Base-by-base conservation (phyloP, 1,284 basidiomycete species). In the Boletellus deceptivus region DNA sequence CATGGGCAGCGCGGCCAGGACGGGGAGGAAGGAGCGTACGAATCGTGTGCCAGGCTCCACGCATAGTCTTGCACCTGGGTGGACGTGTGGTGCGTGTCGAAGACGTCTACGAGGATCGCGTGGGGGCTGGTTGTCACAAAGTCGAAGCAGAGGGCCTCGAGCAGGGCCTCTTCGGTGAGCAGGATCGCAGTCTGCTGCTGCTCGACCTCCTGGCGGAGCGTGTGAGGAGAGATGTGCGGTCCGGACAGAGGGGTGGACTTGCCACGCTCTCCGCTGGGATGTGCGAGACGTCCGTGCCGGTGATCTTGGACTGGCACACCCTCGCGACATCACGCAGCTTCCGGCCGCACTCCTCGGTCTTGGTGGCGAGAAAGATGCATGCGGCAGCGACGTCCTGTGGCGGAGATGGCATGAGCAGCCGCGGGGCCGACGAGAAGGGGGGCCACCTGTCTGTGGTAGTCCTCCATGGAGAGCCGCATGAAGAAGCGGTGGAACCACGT, bases 401-500 rank as follows among this genome's bases (percentile, higher is more conserved):
- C 8, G 7, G 7, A 50, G 54, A 43, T 25, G 27, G 42, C 37
- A 34, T 60, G 48, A 55, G 55, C 42, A 56, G 37, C 29, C 29
- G 11, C 3, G 11, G 29, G 29, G 43, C 27, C 34, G 47, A 36
- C 20, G 46, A 50, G 16, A 38, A 29, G 29, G 36, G 34, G 17
- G 53, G 62, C 14, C 8, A 88, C 88, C 74, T 89, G 88, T 56
- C 86, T 82, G 65, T 86, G 81, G 67, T 91, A 89, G 62, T 92
- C 86, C 61, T 86, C 80, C 77, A 93, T 79, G n/a, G 92, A 84
- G 62, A 83, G 86, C 48, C 94, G 82, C 92, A 97, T 94, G 72
- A 91, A 97, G 72, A 97, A 97, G 13, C 94, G 83, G 70, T 97
- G 94, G 56, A 96, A 89, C 79, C 92, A 92, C 4, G 88, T 90